Conservation (phyloP, 2,329 filamentous ascomycete genomes). For the Orbilia blumenaviensis region DNA sequence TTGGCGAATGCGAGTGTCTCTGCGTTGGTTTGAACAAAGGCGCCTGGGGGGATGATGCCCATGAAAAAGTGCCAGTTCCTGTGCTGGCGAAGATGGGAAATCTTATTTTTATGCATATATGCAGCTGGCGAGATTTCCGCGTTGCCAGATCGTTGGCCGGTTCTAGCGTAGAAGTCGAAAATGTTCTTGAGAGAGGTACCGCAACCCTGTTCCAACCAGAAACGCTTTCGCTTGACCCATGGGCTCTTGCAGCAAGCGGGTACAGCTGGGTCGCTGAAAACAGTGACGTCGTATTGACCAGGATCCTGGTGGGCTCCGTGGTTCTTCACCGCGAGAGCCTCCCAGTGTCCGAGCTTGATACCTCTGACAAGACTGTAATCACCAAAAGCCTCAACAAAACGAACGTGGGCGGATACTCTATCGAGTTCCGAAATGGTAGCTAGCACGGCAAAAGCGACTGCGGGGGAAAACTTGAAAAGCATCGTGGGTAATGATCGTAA, state of each 20-base stretch:
- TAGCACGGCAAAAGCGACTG: background rate
- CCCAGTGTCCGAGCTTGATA: background rate
- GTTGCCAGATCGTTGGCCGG: background rate
- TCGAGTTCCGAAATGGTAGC: background rate
- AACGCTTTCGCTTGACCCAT: background rate
- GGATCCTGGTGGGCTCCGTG: background rate
- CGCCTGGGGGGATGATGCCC: background rate
- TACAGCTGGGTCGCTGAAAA: background rate
- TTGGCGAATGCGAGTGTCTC: background rate
- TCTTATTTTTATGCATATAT: too few relatives aligned
- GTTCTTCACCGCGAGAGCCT: background rate
- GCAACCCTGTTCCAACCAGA: background rate
- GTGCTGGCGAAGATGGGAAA: background rate
- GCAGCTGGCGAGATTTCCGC: background rate
- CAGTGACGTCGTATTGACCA: background rate
- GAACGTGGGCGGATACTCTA: constrained; percentile 9
- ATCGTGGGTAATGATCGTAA: constrained; percentile 3
- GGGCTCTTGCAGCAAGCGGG: background rate
- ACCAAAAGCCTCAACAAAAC: constrained; percentile 1
- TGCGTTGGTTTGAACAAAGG: background rate
- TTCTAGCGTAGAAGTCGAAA: background rate
- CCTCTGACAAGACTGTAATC: background rate
- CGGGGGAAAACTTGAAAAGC: background rate
- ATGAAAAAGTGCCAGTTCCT: constrained; percentile 3
- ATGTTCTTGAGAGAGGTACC: background rate